phyloP scores from a whole-genome alignment of 2,329 filamentous ascomycete genomes.

The Xylariales sp. region DNA sequence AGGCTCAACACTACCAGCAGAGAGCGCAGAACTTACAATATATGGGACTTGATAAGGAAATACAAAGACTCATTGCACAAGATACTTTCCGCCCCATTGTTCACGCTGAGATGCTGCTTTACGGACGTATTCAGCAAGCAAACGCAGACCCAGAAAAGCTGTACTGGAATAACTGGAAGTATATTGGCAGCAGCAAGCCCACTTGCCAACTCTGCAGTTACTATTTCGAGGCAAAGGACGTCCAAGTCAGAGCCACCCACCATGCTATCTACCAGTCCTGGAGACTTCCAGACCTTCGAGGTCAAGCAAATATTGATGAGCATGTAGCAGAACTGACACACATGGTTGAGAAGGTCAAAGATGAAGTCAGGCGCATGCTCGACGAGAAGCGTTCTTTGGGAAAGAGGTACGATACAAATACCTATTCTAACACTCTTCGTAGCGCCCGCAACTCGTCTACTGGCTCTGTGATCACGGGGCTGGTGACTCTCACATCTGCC shows the following conservation, averaged over 20 bases:
- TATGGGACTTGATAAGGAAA: constrained; percentile 4
- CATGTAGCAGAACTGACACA: background rate
- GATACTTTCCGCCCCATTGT: constrained; percentile 8
- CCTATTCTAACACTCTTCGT: no score
- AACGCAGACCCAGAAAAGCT: constrained; percentile 3
- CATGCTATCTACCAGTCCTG: constrained; percentile 13
- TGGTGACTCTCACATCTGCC: no score
- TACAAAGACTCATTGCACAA: background rate
- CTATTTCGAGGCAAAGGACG: constrained; percentile 13
- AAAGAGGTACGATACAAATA: constrained; percentile 2
- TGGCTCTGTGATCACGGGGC: no score
- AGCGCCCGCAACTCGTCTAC: no score
- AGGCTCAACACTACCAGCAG: constrained; percentile 2
- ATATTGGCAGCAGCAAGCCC: constrained; percentile 18
- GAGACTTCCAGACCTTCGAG: constrained; percentile 9
- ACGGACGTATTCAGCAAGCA: constrained; percentile 3
- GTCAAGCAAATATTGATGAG: background rate
- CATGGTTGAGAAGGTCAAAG: constrained; percentile 2
- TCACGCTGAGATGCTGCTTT: constrained; percentile 13
- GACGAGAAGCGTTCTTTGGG: constrained; percentile 1
- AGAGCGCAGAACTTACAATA: background rate
- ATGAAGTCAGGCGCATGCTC: constrained; percentile 5
- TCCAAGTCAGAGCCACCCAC: constrained; percentile 11
- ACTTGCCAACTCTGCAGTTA: constrained; percentile 15
- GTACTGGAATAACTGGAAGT: constrained; percentile 10